Base-by-base conservation (phyloP, 169 alveolate genomes). In the Eimeria praecox region DNA sequence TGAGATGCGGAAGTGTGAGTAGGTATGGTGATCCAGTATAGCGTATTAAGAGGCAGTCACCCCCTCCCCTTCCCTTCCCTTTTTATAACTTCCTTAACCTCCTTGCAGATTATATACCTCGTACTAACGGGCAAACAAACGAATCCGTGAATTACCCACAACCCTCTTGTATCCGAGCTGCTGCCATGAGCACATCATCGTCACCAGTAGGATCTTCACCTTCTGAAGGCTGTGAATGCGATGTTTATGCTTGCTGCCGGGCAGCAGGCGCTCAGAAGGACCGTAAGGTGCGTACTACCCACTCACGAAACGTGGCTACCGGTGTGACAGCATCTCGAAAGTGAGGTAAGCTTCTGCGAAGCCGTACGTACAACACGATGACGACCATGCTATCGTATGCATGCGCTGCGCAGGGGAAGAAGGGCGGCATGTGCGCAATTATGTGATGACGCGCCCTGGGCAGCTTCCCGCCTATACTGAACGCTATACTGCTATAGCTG, bases 231-330 rank as follows among this genome's bases (percentile, higher is more conserved):
- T 38, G 80, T 56, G 93, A 56, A 35, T 86, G 93, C 71, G 77
- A n/a, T 59, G 82, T 59, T 30, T 44, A 20, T 86, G 80, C 82
- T 44, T 86, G 93, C 93, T 86, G 77, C 82, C 42, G 93, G 78
- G 62, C 92, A 86, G 59, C 93, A 86, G 93, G 71, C 30, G 77
- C 20, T 30, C 49, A 10, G 27, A 59, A 56, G 93, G 80, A 86
- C n/a, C 93, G 64, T 24, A 56, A 86, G 93, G 93, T 86, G 40
- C 20, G 77, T 66, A 9, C n/a, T 0, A 27, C 5, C 18, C 16
- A 56, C 59, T 35, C 80, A 3, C 44, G 5, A 49, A 8, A 6
- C 77, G 24, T 12, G 54, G 62, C 52, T 35, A 33, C 54, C 16
- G 38, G n/a, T 56, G 2, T 42, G 0, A 6, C 18, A 35, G 66